Evolutionary conservation across 2,329 filamentous ascomycete species (phyloP).

Genomic region (Zymoseptoria pseudotritici): DNA sequence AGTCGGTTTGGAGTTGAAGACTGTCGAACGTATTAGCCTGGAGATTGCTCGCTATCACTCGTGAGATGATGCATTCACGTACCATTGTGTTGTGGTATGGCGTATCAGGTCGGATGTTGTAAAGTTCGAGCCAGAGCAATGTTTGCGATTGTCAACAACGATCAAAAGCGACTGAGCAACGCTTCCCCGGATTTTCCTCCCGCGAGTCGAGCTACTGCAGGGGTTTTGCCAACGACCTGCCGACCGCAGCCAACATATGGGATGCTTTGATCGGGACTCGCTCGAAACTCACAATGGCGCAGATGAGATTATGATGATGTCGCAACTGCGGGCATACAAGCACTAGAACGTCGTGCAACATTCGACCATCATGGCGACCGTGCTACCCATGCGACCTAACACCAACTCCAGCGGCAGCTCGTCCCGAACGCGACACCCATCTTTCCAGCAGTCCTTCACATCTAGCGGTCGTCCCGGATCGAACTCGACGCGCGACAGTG

Average conservation of each 20-base stretch:
- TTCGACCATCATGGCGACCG: constrained; percentile 22
- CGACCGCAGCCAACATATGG: background rate
- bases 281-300: background rate
- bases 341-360: background rate
- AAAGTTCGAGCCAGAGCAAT: background rate
- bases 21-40: background rate
- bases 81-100: background rate
- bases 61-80: background rate
- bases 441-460: constrained; percentile 36
- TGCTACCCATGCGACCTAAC: constrained; percentile 25
- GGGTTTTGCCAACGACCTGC: too few species aligned
- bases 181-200: too few species aligned
- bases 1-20: background rate
- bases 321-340: background rate
- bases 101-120: background rate
- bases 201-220: too few species aligned
- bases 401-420: constrained; percentile 21
- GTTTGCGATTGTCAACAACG: background rate
- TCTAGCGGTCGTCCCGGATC: constrained; percentile 19
- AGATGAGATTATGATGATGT: background rate
- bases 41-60: background rate
- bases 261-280: background rate
- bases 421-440: constrained; percentile 31
- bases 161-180: too few species aligned
- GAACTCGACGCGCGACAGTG: constrained; percentile 7